These are phyloP conservation scores for Myxozyma kluyveri DNA, from an alignment of 805 yeast genomes.

Conservation along the genomic window DNA sequence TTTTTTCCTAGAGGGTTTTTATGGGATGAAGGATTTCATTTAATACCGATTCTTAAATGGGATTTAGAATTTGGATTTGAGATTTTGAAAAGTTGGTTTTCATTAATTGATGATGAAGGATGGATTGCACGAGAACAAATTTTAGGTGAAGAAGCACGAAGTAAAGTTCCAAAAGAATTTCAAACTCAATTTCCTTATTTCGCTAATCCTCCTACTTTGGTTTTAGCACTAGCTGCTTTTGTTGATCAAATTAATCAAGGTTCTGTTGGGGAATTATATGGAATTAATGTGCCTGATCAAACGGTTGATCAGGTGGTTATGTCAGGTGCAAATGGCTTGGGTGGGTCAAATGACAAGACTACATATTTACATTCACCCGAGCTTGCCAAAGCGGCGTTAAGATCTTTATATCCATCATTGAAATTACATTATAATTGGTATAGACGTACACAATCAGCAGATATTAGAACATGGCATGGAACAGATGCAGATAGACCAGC, in stretches of 20 bases:
- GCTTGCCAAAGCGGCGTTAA: slow-evolving; percentile 39
- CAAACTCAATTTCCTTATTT: slow-evolving; percentile 81
- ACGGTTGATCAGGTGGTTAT: slow-evolving; percentile 4
- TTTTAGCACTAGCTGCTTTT: slow-evolving; percentile 46
- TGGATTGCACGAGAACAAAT: slow-evolving; percentile 98
- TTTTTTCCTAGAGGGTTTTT: slow-evolving; percentile 95
- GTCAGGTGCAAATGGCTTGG: background rate
- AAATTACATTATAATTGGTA: slow-evolving; percentile 82
- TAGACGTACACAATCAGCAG: slow-evolving; percentile 75
- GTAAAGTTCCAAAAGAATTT: slow-evolving; percentile 80
- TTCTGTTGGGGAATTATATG: background rate
- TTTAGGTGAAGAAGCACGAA: slow-evolving; percentile 84
- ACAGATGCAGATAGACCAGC: slow-evolving; percentile 36
- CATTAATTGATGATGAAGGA: slow-evolving; percentile 80
- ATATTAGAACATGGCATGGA: slow-evolving; percentile 67
- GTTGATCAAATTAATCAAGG: slow-evolving; percentile 23
- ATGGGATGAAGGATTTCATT: slow-evolving; percentile 98
- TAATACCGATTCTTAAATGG: slow-evolving; percentile 74
- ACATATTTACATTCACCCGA: slow-evolving; percentile 56
- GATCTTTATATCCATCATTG: slow-evolving; percentile 69
- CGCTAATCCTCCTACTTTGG: slow-evolving; percentile 93
- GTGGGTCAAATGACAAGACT: slow-evolving; percentile 35
- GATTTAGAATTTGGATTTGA: slow-evolving; percentile 48
- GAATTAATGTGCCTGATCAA: slow-evolving; percentile 7
- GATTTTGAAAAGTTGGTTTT: slow-evolving; percentile 83